Conservation (phyloP, 306 rosid species). For the Cicer bijugum region DNA sequence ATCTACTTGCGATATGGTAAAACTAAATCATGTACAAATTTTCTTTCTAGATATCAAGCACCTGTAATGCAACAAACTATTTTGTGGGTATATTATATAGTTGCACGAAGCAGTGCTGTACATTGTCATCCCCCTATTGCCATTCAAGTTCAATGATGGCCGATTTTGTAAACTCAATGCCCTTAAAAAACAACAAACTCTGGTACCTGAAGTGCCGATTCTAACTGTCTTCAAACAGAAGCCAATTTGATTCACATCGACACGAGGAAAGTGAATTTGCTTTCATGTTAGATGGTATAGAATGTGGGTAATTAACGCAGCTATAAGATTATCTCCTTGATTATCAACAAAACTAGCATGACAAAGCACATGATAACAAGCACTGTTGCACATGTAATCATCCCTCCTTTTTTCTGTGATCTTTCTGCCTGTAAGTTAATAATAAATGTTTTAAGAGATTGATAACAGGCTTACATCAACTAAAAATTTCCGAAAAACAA, state of each 20-base stretch:
- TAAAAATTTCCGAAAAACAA: conserved; percentile 10
- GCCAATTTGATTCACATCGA: conserved; percentile 23
- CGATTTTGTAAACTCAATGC: neutral
- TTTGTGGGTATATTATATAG: conserved; percentile 1
- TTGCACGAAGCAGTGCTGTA: conserved; percentile 20
- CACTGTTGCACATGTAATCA: conserved; percentile 76
- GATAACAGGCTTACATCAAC: conserved; percentile 1
- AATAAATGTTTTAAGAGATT: conserved; percentile 20
- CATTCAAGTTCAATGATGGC: conserved; percentile 23
- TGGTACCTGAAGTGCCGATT: conserved; percentile 17
- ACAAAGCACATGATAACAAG: conserved; percentile 78
- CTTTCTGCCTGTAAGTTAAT: conserved; percentile 72
- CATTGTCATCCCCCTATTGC: conserved; percentile 15
- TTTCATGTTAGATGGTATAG: conserved; percentile 15
- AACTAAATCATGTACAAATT: neutral
- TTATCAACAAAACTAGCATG: conserved; percentile 69
- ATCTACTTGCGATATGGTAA: conserved; percentile 14
- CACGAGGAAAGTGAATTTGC: conserved; percentile 33
- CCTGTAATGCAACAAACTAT: conserved; percentile 14
- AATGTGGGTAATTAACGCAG: neutral
- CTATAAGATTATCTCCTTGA: conserved; percentile 68
- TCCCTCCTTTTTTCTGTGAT: conserved; percentile 76
- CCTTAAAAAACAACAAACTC: conserved; percentile 17
- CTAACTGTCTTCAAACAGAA: conserved; percentile 27
- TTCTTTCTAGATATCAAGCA: conserved; percentile 7